Conservation (phyloP, 306 rosid species). For the Quillaja saponaria region DNA sequence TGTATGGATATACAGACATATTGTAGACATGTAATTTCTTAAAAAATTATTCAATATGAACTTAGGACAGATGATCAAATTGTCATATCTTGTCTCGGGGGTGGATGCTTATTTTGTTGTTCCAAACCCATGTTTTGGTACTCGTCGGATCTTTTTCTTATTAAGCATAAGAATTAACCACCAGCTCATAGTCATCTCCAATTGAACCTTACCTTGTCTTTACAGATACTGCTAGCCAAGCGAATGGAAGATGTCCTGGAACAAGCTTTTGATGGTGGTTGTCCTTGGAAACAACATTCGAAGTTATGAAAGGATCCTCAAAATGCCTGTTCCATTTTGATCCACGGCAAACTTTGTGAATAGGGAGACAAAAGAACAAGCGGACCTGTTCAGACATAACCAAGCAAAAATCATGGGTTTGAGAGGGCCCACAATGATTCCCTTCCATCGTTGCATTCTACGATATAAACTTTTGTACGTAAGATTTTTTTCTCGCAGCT, state of each 20-base stretch:
- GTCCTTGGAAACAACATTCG: conserved; percentile 76
- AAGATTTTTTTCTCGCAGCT: no score
- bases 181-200: conserved; percentile 1
- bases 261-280: conserved; percentile 80
- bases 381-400: conserved; percentile 11
- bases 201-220: conserved; percentile 3
- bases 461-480: no score
- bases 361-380: conserved; percentile 6
- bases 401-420: conserved; percentile 16
- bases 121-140: background rate
- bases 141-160: conserved; percentile 13
- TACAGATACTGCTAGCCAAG: conserved; percentile 69
- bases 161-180: conserved; percentile 14
- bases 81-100: no score
- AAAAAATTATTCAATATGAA: no score
- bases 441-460: conserved; percentile 13
- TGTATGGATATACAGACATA: no score
- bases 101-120: no score
- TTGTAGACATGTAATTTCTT: no score
- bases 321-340: conserved; percentile 6
- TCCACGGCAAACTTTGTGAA: conserved; percentile 7
- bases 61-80: no score
- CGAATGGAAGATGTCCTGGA: conserved; percentile 81
- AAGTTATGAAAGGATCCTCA: conserved; percentile 53
- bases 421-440: conserved; percentile 14